Percentiles rank a stretch among this genome's conserved stretches.
phyloP scores from a whole-genome alignment of 2,329 filamentous ascomycete genomes.

The Trichoderma semiorbis region DNA sequence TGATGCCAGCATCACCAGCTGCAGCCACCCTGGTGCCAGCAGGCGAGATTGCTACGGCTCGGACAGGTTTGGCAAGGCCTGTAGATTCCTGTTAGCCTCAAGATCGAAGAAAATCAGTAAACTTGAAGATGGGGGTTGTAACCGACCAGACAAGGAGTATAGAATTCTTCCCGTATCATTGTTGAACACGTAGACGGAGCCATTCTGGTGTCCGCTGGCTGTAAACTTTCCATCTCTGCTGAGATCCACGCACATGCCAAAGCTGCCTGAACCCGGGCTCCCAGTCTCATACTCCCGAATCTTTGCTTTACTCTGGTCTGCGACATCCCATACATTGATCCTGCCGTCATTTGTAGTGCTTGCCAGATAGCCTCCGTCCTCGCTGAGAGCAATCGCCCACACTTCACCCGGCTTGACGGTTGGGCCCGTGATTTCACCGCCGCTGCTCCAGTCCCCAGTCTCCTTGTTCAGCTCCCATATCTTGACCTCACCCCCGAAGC shows the following conservation, averaged over 20 bases:
- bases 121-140: background rate
- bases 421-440: slow-evolving; percentile 40
- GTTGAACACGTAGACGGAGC: slow-evolving; percentile 90
- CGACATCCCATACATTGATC: slow-evolving; percentile 82
- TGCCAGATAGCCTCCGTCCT: slow-evolving; percentile 80
- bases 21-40: slow-evolving; percentile 80
- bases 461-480: slow-evolving; percentile 67
- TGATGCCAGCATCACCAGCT: slow-evolving; percentile 82
- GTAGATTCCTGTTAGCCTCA: slow-evolving; percentile 15
- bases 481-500: slow-evolving; percentile 85
- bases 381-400: slow-evolving; percentile 85
- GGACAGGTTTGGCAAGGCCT: slow-evolving; percentile 84
- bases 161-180: slow-evolving; percentile 82
- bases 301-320: slow-evolving; percentile 54
- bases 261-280: slow-evolving; percentile 69
- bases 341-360: slow-evolving; percentile 82
- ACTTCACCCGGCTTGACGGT: slow-evolving; percentile 63
- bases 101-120: background rate
- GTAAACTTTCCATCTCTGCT: slow-evolving; percentile 77
- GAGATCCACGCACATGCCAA: slow-evolving; percentile 84
- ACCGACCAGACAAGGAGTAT: slow-evolving; percentile 75
- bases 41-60: slow-evolving; percentile 83
- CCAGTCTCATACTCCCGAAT: slow-evolving; percentile 81
- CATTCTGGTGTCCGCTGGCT: slow-evolving; percentile 89
- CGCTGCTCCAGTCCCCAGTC: slow-evolving; percentile 49